Percentiles rank a stretch among this genome's conserved stretches.
phyloP scores from a whole-genome alignment of 257 asterid genomes.

The Nicotiana knightiana region DNA sequence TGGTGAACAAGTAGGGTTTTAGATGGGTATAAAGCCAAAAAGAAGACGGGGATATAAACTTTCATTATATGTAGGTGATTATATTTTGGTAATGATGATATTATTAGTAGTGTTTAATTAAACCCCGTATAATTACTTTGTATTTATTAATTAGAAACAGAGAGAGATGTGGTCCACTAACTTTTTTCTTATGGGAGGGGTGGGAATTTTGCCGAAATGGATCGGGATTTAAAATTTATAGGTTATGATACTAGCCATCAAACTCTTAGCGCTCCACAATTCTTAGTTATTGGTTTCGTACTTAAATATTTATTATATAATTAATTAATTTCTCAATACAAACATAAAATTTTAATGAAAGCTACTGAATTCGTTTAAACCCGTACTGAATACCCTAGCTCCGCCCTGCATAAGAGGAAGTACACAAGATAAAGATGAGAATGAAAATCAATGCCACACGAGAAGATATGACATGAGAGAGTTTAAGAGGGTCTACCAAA shows the following conservation, averaged over 20 bases:
- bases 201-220: too few relatives aligned
- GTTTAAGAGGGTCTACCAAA: constrained; percentile 14
- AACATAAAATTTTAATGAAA: too few relatives aligned
- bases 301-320: too few relatives aligned
- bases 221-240: too few relatives aligned
- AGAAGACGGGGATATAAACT: not conserved
- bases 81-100: constrained; percentile 16
- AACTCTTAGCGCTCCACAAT: too few relatives aligned
- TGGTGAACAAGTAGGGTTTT: constrained; percentile 17
- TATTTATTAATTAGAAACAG: constrained; percentile 16
- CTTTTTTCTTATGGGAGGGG: not conserved
- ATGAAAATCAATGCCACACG: constrained; percentile 32
- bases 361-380: too few relatives aligned
- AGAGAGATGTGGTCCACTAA: constrained; percentile 26
- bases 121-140: constrained; percentile 20
- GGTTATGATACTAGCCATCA: too few relatives aligned
- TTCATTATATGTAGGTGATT: not conserved
- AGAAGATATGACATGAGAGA: constrained; percentile 15
- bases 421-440: constrained; percentile 29
- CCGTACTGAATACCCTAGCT: too few relatives aligned
- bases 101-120: constrained; percentile 16
- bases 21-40: constrained; percentile 10
- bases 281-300: too few relatives aligned
- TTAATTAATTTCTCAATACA: too few relatives aligned
- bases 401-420: not conserved